Evolutionary conservation across 1,139 yeast species (phyloP).

Genomic region (Magnusiomyces paraingens): DNA sequence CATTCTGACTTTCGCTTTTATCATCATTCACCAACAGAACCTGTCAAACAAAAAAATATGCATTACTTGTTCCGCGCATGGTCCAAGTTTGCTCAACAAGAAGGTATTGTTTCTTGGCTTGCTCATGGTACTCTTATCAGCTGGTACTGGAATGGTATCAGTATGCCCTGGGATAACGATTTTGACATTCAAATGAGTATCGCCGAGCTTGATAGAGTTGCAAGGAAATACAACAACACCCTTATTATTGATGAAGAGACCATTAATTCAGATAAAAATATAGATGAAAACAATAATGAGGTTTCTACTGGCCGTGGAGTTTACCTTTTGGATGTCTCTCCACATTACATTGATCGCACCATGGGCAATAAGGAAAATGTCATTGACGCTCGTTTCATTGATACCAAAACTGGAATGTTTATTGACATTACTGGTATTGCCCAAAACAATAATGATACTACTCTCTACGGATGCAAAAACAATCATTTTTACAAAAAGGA

Average conservation of each 20-base stretch:
- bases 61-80: conserved; percentile 51
- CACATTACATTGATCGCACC: conserved; percentile 31
- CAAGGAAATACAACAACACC: conserved; percentile 45
- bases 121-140: conserved; percentile 65
- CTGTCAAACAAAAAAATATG: conserved; percentile 20
- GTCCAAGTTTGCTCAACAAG: conserved; percentile 50
- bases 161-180: conserved; percentile 69
- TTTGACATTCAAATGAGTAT: conserved; percentile 66
- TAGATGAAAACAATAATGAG: neutral
- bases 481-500: conserved; percentile 46
- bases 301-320: conserved; percentile 32
- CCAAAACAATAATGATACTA: neutral
- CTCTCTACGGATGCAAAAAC: conserved; percentile 35
- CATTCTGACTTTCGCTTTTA: conserved; percentile 1
- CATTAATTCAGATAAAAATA: no score
- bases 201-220: conserved; percentile 45
- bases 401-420: conserved; percentile 65
- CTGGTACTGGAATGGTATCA: conserved; percentile 61
- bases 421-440: conserved; percentile 47
- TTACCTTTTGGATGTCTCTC: conserved; percentile 42
- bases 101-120: conserved; percentile 51
- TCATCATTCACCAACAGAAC: neutral
- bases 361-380: conserved; percentile 50
- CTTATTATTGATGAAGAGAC: conserved; percentile 53
- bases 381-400: conserved; percentile 78